Evolutionary conservation across 345 rosid species (phyloP), one percentile per base, ranked within the genome.

Genomic region (Lepidium africanum): DNA sequence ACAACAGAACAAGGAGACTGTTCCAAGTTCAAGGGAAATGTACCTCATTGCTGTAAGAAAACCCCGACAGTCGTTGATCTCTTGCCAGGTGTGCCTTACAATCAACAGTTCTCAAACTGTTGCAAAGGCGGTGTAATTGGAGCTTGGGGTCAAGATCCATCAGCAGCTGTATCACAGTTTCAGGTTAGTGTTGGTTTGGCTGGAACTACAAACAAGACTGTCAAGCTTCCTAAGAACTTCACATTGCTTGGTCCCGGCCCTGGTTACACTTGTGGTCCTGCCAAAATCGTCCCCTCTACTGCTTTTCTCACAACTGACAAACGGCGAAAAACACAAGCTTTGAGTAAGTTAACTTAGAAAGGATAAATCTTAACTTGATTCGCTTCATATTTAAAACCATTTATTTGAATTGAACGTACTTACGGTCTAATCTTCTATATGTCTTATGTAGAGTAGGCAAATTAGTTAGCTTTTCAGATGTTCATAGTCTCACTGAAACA

Each of bases 1-100:
- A 77, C 98, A 23, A 83, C 86, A 2, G 96, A 92, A 53, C 98
- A 92, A 82, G 98, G 98, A 13, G 96, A 92, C 48, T 92, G 98
- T 73, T 90, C 98, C 71, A 92, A 88, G 79, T 92, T 90, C 81
- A 92, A 90, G 59, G 93, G 82, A 1, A 81, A 79, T 55, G 73
- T 88, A 58, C 98, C 98, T 67, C 98, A 88, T 61, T 84, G 90
- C 74, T 88, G 98, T 78, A 86, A 86, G 86, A 85, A 76, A 72
- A 79, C 65, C 8, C 98, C 96, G 0, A 80, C 84, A 0, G 86
- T 86, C 3, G 91, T 86, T 32, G 98, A 90, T 77, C 80, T 92
- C 57, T 82, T 92, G 36, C 96, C 96, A 0, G 83, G 85, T 45
- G 93, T 81, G 33, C 93, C 96, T 61, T 90, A 82, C 83, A 89